Conservation (phyloP, 2,329 filamentous ascomycete species). For the Emericellopsis cladophorae region DNA sequence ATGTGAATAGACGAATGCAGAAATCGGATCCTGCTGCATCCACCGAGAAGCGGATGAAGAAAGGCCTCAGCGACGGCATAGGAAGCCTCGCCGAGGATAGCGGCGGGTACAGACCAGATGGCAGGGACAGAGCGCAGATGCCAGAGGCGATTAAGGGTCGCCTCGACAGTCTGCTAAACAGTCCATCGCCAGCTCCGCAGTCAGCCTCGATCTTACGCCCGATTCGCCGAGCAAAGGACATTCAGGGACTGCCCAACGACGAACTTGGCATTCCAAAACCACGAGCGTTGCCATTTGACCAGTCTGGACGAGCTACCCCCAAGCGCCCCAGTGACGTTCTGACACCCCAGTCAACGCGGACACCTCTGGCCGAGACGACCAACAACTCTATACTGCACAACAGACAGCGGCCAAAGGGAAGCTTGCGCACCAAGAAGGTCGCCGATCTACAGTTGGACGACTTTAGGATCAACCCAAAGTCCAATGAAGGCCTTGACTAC, state of each 20-base stretch:
- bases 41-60: slow-evolving; percentile 5
- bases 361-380: slow-evolving; percentile 1
- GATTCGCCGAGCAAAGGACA: slow-evolving; percentile 9
- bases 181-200: slow-evolving; percentile 8
- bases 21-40: slow-evolving; percentile 2
- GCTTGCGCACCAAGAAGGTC: slow-evolving; percentile 35
- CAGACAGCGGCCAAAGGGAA: neutral
- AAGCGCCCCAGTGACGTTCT: neutral
- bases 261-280: slow-evolving; percentile 21
- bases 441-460: slow-evolving; percentile 50
- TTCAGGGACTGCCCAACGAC: slow-evolving; percentile 6
- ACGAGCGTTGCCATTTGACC: slow-evolving; percentile 27
- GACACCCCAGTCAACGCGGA: neutral
- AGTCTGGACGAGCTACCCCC: neutral
- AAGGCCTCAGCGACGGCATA: slow-evolving; percentile 21
- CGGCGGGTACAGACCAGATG: slow-evolving; percentile 2
- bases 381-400: neutral
- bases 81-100: slow-evolving; percentile 1
- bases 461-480: slow-evolving; percentile 69
- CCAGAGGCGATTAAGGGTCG: slow-evolving; percentile 11
- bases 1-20: slow-evolving; percentile 15
- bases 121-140: neutral
- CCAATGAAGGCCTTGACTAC: slow-evolving; percentile 58
- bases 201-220: slow-evolving; percentile 12
- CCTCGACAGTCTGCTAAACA: slow-evolving; percentile 20